Percentiles rank a stretch among this genome's conserved stretches.
Conservation (phyloP, 2,329 filamentous ascomycete species). For the Colletotrichum sp. region DNA sequence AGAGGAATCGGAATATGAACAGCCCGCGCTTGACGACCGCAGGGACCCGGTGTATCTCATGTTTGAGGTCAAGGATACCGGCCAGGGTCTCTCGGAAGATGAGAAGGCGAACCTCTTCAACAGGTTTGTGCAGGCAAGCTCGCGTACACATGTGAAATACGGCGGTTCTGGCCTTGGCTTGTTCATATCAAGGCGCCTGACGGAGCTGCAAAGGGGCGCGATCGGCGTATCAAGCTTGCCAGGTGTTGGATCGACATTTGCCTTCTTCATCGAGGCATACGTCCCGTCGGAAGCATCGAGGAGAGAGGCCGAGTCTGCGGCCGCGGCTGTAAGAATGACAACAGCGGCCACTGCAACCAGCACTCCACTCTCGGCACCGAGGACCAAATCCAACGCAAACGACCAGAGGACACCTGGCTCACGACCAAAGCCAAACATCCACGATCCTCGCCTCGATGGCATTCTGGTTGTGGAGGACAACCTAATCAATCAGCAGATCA, state of each 20-base stretch:
- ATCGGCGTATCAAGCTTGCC: slow-evolving; percentile 76
- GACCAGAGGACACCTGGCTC: slow-evolving; percentile 7
- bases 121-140: slow-evolving; percentile 79
- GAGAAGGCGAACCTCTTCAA: slow-evolving; percentile 80
- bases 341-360: background rate
- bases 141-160: slow-evolving; percentile 78
- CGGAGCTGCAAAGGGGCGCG: slow-evolving; percentile 79
- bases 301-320: slow-evolving; percentile 44
- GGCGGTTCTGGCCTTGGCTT: slow-evolving; percentile 80
- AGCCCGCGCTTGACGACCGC: slow-evolving; percentile 33
- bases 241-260: slow-evolving; percentile 76
- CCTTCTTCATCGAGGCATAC: slow-evolving; percentile 72
- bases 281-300: slow-evolving; percentile 44
- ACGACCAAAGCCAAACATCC: background rate
- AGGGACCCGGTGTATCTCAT: slow-evolving; percentile 66
- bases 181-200: slow-evolving; percentile 81
- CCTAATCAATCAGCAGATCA: slow-evolving; percentile 63
- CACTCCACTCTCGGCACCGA: background rate
- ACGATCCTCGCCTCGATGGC: slow-evolving; percentile 36
- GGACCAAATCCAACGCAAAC: background rate
- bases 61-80: slow-evolving; percentile 79
- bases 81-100: slow-evolving; percentile 72
- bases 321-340: slow-evolving; percentile 28
- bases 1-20: slow-evolving; percentile 42
- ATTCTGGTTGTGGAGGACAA: slow-evolving; percentile 67